Conservation (phyloP, 2,329 filamentous ascomycete species). For the Fusarium aywerte region DNA sequence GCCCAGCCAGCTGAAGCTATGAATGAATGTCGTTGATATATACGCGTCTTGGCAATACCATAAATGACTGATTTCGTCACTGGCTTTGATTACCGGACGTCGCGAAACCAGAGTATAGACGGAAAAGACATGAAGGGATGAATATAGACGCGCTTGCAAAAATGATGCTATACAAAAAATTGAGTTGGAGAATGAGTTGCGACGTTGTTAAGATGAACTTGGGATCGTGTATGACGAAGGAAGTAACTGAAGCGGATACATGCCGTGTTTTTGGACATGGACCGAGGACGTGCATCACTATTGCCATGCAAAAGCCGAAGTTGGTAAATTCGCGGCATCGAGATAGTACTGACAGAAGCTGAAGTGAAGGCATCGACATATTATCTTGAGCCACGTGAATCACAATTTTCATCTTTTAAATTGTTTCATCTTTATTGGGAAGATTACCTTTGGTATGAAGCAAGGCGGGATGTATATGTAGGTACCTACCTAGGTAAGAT, state of each 20-base stretch:
- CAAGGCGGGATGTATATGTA: not conserved
- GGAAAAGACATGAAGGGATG: not conserved
- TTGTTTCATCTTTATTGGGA: not conserved
- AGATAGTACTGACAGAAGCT: not conserved
- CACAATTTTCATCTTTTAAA: not conserved
- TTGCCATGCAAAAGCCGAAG: conserved; percentile 13
- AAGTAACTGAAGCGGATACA: conserved; percentile 13
- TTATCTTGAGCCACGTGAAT: not conserved
- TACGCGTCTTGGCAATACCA: not conserved
- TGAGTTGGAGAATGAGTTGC: not conserved
- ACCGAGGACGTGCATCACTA: conserved; percentile 28
- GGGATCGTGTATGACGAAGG: conserved; percentile 7
- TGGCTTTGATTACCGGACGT: not conserved
- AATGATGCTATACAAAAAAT: not conserved
- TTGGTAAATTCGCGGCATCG: not conserved
- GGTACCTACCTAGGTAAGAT: not conserved
- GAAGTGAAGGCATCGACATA: not conserved
- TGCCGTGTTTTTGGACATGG: conserved; percentile 14
- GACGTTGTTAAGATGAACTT: not conserved
- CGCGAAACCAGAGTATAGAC: not conserved
- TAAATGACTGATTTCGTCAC: conserved; percentile 7
- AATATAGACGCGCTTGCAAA: not conserved
- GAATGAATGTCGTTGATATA: not conserved
- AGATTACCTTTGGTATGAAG: not conserved
- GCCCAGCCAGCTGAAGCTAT: not conserved